phyloP scores from a whole-genome alignment of 495 filamentous ascomycete genomes.

The Aspergillus wentii region DNA sequence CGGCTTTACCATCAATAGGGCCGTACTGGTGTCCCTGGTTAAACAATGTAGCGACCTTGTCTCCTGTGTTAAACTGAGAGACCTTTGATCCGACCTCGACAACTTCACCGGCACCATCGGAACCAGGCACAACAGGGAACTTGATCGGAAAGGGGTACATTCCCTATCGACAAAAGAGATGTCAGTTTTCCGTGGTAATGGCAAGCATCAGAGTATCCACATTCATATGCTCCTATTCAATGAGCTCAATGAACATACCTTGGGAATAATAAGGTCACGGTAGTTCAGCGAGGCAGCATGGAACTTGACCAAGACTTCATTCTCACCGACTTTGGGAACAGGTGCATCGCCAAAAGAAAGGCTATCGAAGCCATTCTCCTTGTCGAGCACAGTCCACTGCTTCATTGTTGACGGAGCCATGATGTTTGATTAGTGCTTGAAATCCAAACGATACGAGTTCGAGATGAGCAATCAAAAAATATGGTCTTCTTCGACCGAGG shows the following conservation, averaged over 20 bases:
- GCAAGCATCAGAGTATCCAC: conserved; percentile 1
- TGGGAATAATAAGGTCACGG: conserved; percentile 73
- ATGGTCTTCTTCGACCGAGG: too few relatives aligned
- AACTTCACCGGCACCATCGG: conserved; percentile 76
- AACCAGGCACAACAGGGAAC: conserved; percentile 59
- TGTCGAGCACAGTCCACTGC: conserved; percentile 59
- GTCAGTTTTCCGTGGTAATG: background rate
- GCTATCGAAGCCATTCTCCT: conserved; percentile 54
- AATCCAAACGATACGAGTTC: too few relatives aligned
- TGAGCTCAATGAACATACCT: conserved; percentile 31
- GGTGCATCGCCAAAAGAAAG: conserved; percentile 50
- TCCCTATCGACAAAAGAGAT: conserved; percentile 35
- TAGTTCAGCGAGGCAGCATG: conserved; percentile 77
- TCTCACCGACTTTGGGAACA: conserved; percentile 59
- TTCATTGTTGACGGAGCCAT: conserved; percentile 53
- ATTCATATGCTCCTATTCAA: background rate
- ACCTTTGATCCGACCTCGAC: conserved; percentile 64
- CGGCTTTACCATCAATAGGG: conserved; percentile 34
- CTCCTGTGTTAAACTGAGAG: conserved; percentile 61
- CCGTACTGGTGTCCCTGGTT: conserved; percentile 72
- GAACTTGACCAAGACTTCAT: conserved; percentile 72
- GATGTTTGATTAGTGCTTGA: conserved; percentile 6
- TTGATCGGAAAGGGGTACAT: conserved; percentile 60
- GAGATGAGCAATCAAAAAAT: too few relatives aligned
- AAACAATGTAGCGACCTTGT: conserved; percentile 72